Conservation (phyloP, 2,329 filamentous ascomycete species). For the Colletotrichum sp. region DNA sequence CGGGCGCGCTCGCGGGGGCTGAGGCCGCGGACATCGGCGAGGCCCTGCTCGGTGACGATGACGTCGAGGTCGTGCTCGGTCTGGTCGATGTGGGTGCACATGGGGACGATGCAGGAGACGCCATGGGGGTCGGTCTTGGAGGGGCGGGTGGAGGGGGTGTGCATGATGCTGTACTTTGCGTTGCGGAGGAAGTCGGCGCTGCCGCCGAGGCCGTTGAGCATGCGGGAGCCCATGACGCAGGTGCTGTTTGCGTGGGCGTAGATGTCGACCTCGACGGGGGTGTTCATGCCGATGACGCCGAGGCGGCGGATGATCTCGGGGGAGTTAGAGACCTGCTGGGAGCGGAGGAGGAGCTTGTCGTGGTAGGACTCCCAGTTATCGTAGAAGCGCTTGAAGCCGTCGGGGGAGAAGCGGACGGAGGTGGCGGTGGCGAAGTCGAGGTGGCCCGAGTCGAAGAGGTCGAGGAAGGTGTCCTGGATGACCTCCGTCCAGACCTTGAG, state of each 20-base stretch:
- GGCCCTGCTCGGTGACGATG: constrained; percentile 76
- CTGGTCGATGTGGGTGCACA: constrained; percentile 92
- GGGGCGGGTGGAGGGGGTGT: constrained; percentile 82
- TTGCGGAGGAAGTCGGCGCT: constrained; percentile 81
- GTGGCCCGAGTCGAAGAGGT: constrained; percentile 87
- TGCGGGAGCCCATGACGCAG: constrained; percentile 85
- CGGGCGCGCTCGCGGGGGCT: constrained; percentile 79
- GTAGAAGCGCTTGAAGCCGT: constrained; percentile 92
- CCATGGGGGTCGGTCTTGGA: constrained; percentile 83
- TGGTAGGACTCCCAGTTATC: constrained; percentile 81
- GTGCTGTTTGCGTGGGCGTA: constrained; percentile 93
- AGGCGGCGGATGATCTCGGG: constrained; percentile 89
- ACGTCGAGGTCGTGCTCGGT: constrained; percentile 92
- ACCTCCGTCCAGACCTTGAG: constrained; percentile 94
- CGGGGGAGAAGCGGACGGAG: constrained; percentile 87
- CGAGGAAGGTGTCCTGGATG: constrained; percentile 89
- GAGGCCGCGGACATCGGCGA: constrained; percentile 84
- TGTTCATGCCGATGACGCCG: constrained; percentile 94
- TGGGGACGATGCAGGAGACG: constrained; percentile 87
- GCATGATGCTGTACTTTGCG: constrained; percentile 90
- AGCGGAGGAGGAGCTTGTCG: constrained; percentile 81
- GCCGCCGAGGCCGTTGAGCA: constrained; percentile 85
- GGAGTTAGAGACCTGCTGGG: constrained; percentile 87
- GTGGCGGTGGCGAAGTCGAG: constrained; percentile 91
- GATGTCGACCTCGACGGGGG: constrained; percentile 91